Evolutionary conservation across 2,329 filamentous ascomycete genomes (phyloP).

Genomic region (Alternaria arbusti): DNA sequence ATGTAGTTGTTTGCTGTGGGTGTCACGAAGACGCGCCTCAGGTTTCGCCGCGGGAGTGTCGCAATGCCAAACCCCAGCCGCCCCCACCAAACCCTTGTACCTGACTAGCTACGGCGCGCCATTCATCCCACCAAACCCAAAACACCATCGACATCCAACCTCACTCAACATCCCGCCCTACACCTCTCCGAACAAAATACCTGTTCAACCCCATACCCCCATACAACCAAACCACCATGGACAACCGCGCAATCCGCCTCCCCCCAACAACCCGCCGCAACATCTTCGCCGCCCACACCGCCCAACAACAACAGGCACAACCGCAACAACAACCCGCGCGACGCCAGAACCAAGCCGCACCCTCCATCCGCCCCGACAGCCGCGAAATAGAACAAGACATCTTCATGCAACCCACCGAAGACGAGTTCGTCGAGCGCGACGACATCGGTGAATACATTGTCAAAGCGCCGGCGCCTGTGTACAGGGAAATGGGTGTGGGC

Average conservation of each 20-base stretch:
- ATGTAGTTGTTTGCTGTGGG: background rate
- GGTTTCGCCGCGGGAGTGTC: conserved; percentile 4
- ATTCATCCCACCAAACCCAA: background rate
- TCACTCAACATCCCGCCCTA: background rate
- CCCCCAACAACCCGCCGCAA: conserved; percentile 37
- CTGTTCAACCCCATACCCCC: background rate
- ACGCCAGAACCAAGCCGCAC: conserved; percentile 27
- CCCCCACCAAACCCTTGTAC: conserved; percentile 6
- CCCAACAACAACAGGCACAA: conserved; percentile 25
- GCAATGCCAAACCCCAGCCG: background rate
- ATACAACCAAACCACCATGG: background rate
- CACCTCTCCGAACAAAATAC: background rate
- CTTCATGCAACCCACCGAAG: conserved; percentile 28
- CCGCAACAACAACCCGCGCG: conserved; percentile 16
- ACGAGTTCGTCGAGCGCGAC: conserved; percentile 59
- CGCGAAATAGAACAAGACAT: conserved; percentile 17
- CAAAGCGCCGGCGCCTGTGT: conserved; percentile 31
- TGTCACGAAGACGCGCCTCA: background rate
- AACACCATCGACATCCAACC: conserved; percentile 2
- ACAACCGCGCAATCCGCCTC: conserved; percentile 36
- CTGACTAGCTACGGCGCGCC: conserved; percentile 17
- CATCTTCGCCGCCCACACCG: conserved; percentile 31
- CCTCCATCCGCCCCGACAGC: conserved; percentile 29
- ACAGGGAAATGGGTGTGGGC: conserved; percentile 31
- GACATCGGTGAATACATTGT: conserved; percentile 57